Percentiles rank a stretch among this genome's conserved stretches.
phyloP scores from a whole-genome alignment of 1,139 yeast genomes.

The Scheffersomyces stambukii region DNA sequence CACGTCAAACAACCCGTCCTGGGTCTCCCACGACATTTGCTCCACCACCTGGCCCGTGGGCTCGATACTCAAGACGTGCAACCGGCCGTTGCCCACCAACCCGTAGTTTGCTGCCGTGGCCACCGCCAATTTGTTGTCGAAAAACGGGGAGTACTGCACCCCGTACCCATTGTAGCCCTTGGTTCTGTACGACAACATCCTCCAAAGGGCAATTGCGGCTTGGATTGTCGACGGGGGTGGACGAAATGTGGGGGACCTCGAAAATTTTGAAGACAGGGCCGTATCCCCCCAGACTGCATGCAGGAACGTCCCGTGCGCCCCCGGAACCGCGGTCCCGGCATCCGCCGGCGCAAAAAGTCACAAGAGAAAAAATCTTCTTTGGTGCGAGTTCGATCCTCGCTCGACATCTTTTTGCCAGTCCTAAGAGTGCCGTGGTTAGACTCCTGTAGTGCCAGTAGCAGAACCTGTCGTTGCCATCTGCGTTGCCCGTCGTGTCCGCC shows the following conservation, averaged over 20 bases:
- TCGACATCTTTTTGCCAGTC: background rate
- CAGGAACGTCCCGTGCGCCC: no score
- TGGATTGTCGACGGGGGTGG: background rate
- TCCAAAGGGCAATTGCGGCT: no score
- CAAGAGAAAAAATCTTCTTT: background rate
- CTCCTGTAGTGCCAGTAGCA: background rate
- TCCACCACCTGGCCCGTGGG: slow-evolving; percentile 57
- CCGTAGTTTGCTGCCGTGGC: slow-evolving; percentile 93
- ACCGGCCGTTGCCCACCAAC: slow-evolving; percentile 86
- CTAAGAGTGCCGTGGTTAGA: background rate
- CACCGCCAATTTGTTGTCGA: slow-evolving; percentile 84
- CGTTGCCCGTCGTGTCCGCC: background rate
- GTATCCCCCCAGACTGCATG: no score
- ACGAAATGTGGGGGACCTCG: background rate
- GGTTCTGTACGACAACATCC: slow-evolving; percentile 73
- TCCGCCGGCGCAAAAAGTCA: no score
- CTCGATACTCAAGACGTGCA: slow-evolving; percentile 64
- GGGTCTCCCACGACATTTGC: slow-evolving; percentile 74
- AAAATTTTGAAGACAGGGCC: background rate
- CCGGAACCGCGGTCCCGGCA: no score
- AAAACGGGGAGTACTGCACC: slow-evolving; percentile 87
- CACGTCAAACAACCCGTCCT: slow-evolving; percentile 85
- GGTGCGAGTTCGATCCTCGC: no score
- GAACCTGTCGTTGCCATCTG: slow-evolving; percentile 1
- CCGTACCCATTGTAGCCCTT: slow-evolving; percentile 84